phyloP scores from a whole-genome alignment of 805 yeast genomes.

The Kodamaea lidongshanica region DNA sequence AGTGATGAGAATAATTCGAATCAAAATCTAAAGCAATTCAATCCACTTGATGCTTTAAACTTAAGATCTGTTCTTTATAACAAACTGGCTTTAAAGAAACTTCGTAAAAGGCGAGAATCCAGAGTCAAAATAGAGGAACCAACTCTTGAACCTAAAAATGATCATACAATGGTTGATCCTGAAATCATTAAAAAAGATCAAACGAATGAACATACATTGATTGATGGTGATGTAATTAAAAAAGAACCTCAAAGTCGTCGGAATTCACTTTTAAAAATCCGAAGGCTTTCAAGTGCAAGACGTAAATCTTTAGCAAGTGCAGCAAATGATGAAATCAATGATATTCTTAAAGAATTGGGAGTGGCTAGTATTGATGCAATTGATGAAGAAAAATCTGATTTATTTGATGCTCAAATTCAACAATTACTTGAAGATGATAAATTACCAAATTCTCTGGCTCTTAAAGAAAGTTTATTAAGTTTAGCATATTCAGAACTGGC shows the following conservation, averaged over 20 bases:
- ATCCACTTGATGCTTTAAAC: conserved; percentile 59
- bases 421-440: conserved; percentile 22
- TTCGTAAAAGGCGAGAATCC: conserved; percentile 2
- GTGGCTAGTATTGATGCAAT: conserved; percentile 25
- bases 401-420: conserved; percentile 28
- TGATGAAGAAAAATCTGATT: conserved; percentile 23
- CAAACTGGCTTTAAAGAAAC: conserved; percentile 11
- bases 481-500: conserved; percentile 20
- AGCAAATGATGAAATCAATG: conserved; percentile 34
- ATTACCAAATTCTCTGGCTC: conserved; percentile 8
- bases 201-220: neutral
- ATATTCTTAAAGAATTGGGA: conserved; percentile 33
- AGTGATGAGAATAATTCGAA: conserved; percentile 17
- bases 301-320: conserved; percentile 34
- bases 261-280: conserved; percentile 14
- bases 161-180: too few species aligned
- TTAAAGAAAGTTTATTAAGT: conserved; percentile 14
- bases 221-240: neutral
- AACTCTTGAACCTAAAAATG: too few species aligned
- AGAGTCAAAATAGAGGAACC: conserved; percentile 6
- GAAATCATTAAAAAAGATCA: conserved; percentile 1
- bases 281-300: conserved; percentile 32
- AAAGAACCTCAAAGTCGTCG: conserved; percentile 7
- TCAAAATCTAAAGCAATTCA: conserved; percentile 30
- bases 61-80: conserved; percentile 45